Percentiles rank a stretch among this genome's conserved stretches.
These are phyloP conservation scores for Pistacia integerrima DNA, from an alignment of 345 rosid species.

Conservation along the genomic window DNA sequence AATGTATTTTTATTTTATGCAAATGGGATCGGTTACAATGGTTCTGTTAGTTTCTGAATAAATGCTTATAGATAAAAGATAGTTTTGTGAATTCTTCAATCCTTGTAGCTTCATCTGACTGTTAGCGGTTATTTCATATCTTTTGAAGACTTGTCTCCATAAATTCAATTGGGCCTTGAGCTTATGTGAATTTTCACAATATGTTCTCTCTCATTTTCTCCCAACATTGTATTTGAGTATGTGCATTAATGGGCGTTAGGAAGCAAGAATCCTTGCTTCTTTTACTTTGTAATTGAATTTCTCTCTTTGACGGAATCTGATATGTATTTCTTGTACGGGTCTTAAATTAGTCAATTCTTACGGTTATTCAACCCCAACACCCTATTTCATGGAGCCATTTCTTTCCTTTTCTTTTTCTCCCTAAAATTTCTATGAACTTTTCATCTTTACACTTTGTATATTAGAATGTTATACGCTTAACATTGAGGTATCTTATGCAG, in stretches of 20 bases:
- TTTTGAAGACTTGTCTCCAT: not conserved
- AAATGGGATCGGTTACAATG: not conserved
- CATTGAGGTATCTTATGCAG: conserved; percentile 42
- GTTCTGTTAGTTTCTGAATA: not conserved
- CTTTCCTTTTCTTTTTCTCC: not conserved
- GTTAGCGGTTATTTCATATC: not conserved
- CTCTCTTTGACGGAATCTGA: not conserved
- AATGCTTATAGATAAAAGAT: not conserved
- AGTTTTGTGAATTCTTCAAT: not conserved
- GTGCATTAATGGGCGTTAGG: not conserved
- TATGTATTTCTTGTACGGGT: no score
- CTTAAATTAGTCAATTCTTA: not conserved
- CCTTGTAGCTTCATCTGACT: not conserved
- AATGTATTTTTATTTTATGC: not conserved
- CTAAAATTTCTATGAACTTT: not conserved
- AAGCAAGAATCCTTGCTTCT: not conserved
- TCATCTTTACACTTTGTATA: not conserved
- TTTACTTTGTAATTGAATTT: not conserved
- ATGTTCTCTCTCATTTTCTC: not conserved
- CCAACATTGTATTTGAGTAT: not conserved
- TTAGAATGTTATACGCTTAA: not conserved
- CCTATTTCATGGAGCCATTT: not conserved
- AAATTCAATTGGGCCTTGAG: not conserved
- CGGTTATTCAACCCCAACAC: not conserved
- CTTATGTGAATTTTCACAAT: not conserved